phyloP scores from a whole-genome alignment of 2,329 filamentous ascomycete genomes.

The Teratosphaeria nubilosa region DNA sequence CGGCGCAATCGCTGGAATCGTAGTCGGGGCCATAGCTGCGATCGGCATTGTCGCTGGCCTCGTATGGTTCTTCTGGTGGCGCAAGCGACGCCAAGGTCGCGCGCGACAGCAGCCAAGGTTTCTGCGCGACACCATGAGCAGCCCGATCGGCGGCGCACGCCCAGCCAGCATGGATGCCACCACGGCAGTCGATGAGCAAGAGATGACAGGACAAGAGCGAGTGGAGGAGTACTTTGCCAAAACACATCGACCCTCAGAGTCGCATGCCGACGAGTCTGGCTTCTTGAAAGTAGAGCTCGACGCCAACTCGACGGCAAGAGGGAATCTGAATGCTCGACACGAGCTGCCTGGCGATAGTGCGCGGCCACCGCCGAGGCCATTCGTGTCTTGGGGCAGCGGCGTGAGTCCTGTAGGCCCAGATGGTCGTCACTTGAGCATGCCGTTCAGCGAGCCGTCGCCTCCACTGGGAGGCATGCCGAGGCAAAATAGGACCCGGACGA shows the following conservation, averaged over 20 bases:
- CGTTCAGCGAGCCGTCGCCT: background rate
- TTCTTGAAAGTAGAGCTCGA: background rate
- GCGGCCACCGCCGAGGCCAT: background rate
- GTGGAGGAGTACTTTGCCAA: background rate
- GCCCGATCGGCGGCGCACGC: background rate
- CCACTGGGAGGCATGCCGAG: background rate
- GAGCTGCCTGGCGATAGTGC: background rate
- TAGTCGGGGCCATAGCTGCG: background rate
- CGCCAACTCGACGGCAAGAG: background rate
- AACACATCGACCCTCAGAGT: background rate
- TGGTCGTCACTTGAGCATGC: background rate
- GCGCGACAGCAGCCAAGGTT: background rate
- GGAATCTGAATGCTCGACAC: background rate
- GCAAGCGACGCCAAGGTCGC: background rate
- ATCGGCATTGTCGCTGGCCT: background rate
- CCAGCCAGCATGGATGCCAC: background rate
- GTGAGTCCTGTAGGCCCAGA: background rate
- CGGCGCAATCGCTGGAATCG: constrained; percentile 2
- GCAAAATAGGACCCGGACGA: background rate
- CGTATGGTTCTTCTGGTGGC: background rate
- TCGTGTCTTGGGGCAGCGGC: background rate
- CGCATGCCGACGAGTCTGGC: background rate
- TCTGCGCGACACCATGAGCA: background rate
- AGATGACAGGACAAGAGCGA: background rate
- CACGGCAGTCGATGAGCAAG: background rate